These are phyloP conservation scores for Lepraria neglecta DNA, from an alignment of 495 filamentous ascomycete genomes.

Conservation along the genomic window DNA sequence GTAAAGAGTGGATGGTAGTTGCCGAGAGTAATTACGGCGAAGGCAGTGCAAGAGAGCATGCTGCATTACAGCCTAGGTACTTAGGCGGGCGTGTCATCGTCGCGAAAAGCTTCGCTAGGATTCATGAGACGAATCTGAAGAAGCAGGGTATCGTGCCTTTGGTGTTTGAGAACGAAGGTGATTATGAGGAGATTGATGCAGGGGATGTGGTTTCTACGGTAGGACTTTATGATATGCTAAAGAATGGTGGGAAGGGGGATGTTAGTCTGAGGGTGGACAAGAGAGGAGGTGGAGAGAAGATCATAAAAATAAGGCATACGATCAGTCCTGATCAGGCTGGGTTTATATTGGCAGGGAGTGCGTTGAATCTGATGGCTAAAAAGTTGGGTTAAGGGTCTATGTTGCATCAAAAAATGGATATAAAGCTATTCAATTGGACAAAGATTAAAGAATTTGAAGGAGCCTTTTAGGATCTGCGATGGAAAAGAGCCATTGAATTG, in stretches of 20 bases:
- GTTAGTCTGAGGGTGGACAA: constrained; percentile 61
- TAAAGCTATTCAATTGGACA: not conserved
- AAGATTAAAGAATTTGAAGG: too few relatives aligned
- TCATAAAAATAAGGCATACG: constrained; percentile 66
- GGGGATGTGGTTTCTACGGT: constrained; percentile 76
- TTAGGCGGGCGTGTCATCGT: constrained; percentile 84
- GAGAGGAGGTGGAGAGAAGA: constrained; percentile 52
- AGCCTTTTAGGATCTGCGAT: too few relatives aligned
- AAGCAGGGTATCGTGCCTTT: constrained; percentile 96
- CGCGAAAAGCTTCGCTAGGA: constrained; percentile 86
- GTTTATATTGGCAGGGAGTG: constrained; percentile 90
- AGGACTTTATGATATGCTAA: constrained; percentile 75
- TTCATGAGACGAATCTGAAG: constrained; percentile 98
- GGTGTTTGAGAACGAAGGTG: constrained; percentile 76
- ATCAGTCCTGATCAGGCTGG: constrained; percentile 80
- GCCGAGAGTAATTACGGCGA: constrained; percentile 99
- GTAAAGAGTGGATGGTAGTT: constrained; percentile 79
- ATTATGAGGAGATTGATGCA: constrained; percentile 76
- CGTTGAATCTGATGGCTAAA: constrained; percentile 79
- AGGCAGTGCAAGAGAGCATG: constrained; percentile 89
- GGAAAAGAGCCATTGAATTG: too few relatives aligned
- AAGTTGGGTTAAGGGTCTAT: not conserved
- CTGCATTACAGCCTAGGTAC: constrained; percentile 91
- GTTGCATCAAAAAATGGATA: not conserved
- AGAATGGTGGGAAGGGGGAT: constrained; percentile 71